Percentiles rank a stretch among this genome's conserved stretches.
These are phyloP conservation scores for Trypanosoma conorhini DNA, from an alignment of 208 protist genomes.

Conservation along the genomic window DNA sequence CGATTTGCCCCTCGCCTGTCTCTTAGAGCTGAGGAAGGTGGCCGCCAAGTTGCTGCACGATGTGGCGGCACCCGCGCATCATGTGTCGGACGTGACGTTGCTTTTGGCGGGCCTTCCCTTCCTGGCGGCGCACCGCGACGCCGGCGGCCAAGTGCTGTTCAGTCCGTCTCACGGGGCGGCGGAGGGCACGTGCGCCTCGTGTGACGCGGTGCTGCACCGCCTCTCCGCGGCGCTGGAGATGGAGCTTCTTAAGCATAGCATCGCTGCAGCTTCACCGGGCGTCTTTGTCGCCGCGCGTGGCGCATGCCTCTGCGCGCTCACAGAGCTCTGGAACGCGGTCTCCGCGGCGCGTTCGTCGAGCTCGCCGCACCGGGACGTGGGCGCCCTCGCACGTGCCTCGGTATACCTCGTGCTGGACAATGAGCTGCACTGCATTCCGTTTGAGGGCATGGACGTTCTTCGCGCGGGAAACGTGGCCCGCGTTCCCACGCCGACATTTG, in stretches of 20 bases:
- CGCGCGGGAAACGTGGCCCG: conserved; percentile 46
- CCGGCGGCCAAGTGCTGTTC: conserved; percentile 6
- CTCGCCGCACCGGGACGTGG: conserved; percentile 42
- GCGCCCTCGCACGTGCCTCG: conserved; percentile 48
- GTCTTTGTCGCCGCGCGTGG: conserved; percentile 20
- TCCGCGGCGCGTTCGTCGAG: background rate
- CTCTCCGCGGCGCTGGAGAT: conserved; percentile 19
- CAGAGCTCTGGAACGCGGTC: background rate
- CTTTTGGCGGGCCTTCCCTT: conserved; percentile 21
- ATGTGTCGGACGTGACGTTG: conserved; percentile 17
- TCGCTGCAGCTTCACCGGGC: conserved; percentile 16
- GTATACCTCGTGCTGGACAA: conserved; percentile 56
- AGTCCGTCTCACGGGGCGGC: conserved; percentile 12
- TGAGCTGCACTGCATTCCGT: conserved; percentile 59
- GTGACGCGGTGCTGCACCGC: conserved; percentile 14
- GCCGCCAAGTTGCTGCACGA: conserved; percentile 20
- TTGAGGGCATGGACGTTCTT: conserved; percentile 59
- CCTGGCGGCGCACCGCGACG: background rate
- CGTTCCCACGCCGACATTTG: conserved; percentile 29
- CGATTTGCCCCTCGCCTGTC: conserved; percentile 27
- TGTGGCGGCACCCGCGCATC: conserved; percentile 7
- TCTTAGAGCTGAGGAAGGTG: conserved; percentile 13
- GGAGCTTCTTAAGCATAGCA: conserved; percentile 25
- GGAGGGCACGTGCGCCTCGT: background rate
- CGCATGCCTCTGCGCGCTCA: conserved; percentile 19